Percentiles rank a stretch among this genome's conserved stretches.
Evolutionary conservation across 371 early-diverging fungal genomes (phyloP).

Genomic region (Chytridium lagenaria): DNA sequence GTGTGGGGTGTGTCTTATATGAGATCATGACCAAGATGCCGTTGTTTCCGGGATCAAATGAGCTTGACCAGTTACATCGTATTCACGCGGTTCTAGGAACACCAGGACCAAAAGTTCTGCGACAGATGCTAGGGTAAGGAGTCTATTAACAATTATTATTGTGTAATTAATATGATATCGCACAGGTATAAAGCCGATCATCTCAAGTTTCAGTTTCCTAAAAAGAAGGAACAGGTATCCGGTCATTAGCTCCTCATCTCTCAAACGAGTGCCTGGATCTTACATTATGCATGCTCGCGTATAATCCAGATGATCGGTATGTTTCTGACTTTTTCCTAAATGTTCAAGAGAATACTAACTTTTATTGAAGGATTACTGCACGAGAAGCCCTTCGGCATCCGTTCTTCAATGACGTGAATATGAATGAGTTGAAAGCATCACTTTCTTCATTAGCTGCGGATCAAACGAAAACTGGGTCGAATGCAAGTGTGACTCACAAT

Average conservation of each 20-base stretch:
- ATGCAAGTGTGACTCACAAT: slow-evolving; percentile 17
- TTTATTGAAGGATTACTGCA: slow-evolving; percentile 70
- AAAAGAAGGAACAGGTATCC: slow-evolving; percentile 55
- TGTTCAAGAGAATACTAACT: background rate
- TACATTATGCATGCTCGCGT: slow-evolving; percentile 47
- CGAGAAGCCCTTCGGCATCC: slow-evolving; percentile 81
- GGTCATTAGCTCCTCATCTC: slow-evolving; percentile 49
- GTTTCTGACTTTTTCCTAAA: slow-evolving; percentile 5
- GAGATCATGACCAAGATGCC: slow-evolving; percentile 65
- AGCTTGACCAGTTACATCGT: slow-evolving; percentile 70
- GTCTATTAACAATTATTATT: background rate
- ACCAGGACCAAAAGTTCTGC: slow-evolving; percentile 58
- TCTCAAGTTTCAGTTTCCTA: slow-evolving; percentile 54
- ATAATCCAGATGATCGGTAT: slow-evolving; percentile 58
- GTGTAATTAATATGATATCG: background rate
- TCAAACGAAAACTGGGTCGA: slow-evolving; percentile 8
- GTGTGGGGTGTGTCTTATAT: slow-evolving; percentile 67
- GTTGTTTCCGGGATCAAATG: slow-evolving; percentile 73
- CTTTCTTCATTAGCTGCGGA: background rate
- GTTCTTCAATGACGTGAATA: slow-evolving; percentile 76
- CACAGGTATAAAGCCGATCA: slow-evolving; percentile 38
- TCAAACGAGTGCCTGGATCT: slow-evolving; percentile 54
- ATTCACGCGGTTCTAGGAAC: slow-evolving; percentile 73
- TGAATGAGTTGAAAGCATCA: slow-evolving; percentile 16
- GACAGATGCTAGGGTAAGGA: slow-evolving; percentile 55